These are phyloP conservation scores for Zopfochytrium polystomum DNA, from an alignment of 371 early-diverging fungal species.

Conservation along the genomic window DNA sequence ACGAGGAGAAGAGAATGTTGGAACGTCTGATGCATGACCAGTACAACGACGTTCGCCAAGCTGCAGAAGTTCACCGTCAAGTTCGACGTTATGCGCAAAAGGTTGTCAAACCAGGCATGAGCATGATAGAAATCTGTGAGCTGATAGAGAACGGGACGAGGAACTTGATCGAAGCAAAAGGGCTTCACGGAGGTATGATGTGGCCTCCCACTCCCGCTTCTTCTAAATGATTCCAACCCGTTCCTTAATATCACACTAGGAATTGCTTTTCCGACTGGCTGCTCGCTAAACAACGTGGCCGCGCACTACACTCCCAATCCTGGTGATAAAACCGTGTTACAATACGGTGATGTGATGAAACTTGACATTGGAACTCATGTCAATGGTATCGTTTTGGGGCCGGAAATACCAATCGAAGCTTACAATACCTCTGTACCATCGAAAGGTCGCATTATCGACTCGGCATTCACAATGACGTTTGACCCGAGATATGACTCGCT, in stretches of 20 bases:
- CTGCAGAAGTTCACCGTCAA: constrained; percentile 87
- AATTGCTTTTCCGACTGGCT: constrained; percentile 99
- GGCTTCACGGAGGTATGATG: constrained; percentile 64
- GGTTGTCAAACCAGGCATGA: constrained; percentile 93
- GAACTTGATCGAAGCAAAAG: constrained; percentile 84
- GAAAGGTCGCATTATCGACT: constrained; percentile 88
- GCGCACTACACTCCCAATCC: constrained; percentile 99
- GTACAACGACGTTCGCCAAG: constrained; percentile 77
- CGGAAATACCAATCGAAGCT: too few relatives aligned
- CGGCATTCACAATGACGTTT: constrained; percentile 96
- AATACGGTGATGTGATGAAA: constrained; percentile 96
- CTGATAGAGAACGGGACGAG: constrained; percentile 95
- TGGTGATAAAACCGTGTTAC: constrained; percentile 88
- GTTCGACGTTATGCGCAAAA: constrained; percentile 83
- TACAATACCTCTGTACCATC: too few relatives aligned
- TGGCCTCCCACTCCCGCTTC: background rate
- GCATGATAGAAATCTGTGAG: constrained; percentile 92
- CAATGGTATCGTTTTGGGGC: constrained; percentile 76
- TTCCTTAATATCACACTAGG: constrained; percentile 45
- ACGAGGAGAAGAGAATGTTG: constrained; percentile 44
- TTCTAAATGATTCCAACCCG: too few relatives aligned
- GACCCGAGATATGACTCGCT: constrained; percentile 89
- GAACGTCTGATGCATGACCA: constrained; percentile 38
- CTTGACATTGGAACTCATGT: constrained; percentile 99
- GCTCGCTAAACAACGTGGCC: constrained; percentile 96